These are phyloP conservation scores for Desmodesmus armatus DNA, from an alignment of 139 green algal species.

Conservation along the genomic window DNA sequence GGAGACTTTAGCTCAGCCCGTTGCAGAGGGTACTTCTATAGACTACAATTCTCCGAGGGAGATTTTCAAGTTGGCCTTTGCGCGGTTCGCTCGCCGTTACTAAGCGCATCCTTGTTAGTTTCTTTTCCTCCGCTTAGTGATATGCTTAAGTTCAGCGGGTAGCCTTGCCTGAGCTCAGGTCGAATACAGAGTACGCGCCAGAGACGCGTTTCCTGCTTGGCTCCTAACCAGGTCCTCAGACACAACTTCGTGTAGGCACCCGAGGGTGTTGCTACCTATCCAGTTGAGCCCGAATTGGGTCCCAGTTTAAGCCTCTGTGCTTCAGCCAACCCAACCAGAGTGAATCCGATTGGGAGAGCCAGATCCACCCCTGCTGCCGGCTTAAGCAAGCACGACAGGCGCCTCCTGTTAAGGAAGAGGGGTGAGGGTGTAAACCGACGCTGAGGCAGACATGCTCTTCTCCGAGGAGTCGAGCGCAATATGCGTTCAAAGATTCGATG, in stretches of 20 bases:
- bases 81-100: slow-evolving; percentile 92
- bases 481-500: slow-evolving; percentile 96
- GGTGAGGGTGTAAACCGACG: slow-evolving; percentile 75
- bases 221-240: slow-evolving; percentile 43
- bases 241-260: slow-evolving; percentile 41
- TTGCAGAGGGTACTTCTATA: slow-evolving; percentile 83
- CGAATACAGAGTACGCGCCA: slow-evolving; percentile 54
- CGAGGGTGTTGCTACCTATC: slow-evolving; percentile 53
- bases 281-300: slow-evolving; percentile 59
- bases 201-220: slow-evolving; percentile 43
- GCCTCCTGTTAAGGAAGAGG: slow-evolving; percentile 26
- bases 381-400: neutral
- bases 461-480: slow-evolving; percentile 87
- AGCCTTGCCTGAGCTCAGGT: slow-evolving; percentile 92
- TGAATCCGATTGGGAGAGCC: slow-evolving; percentile 51
- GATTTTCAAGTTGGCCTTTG: slow-evolving; percentile 92
- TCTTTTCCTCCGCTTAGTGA: slow-evolving; percentile 97
- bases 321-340: slow-evolving; percentile 61
- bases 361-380: slow-evolving; percentile 51
- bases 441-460: slow-evolving; percentile 91
- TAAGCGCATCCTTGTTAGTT: slow-evolving; percentile 95
- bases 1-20: slow-evolving; percentile 73
- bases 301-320: slow-evolving; percentile 61
- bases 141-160: slow-evolving; percentile 97
- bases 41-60: slow-evolving; percentile 90